Evolutionary conservation across 1,284 basidiomycete species (phyloP).

Genomic region (Pyrrhoderma noxium): DNA sequence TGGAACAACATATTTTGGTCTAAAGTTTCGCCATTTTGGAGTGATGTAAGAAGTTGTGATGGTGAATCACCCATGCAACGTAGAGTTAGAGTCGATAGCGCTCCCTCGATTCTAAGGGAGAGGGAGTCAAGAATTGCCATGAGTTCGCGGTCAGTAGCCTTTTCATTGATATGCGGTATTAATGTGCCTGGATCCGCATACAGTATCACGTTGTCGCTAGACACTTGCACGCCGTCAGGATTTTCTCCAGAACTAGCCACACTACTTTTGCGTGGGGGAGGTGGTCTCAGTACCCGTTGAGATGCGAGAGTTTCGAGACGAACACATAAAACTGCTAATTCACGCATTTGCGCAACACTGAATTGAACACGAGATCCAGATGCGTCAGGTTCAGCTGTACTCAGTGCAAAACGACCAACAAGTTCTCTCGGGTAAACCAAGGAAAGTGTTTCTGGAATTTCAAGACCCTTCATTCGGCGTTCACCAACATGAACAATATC

Average conservation of each 20-base stretch:
- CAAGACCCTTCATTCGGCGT: conserved; percentile 89
- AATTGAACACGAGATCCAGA: conserved; percentile 55
- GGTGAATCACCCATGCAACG: conserved; percentile 23
- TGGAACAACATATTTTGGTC: conserved; percentile 43
- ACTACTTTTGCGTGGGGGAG: conserved; percentile 43
- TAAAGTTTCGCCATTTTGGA: conserved; percentile 29
- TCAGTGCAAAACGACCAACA: conserved; percentile 62
- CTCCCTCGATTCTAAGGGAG: conserved; percentile 74
- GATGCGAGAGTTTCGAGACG: conserved; percentile 80
- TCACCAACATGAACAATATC: conserved; percentile 79
- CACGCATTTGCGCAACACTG: conserved; percentile 72
- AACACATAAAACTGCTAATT: conserved; percentile 71
- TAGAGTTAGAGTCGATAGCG: conserved; percentile 51
- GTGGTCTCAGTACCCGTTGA: conserved; percentile 50
- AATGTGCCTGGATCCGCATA: conserved; percentile 60
- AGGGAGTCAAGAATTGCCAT: conserved; percentile 70
- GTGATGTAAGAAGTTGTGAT: conserved; percentile 24
- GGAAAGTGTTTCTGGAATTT: conserved; percentile 82
- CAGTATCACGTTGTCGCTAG: conserved; percentile 33
- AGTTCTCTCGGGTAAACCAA: conserved; percentile 79
- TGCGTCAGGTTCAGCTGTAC: conserved; percentile 35
- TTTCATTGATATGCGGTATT: conserved; percentile 66
- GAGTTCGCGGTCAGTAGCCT: conserved; percentile 72
- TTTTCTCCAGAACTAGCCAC: conserved; percentile 26
- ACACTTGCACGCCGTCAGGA: conserved; percentile 24